Base-by-base conservation (phyloP, 2,329 filamentous ascomycete genomes). In the Pseudocercospora crystallina region DNA sequence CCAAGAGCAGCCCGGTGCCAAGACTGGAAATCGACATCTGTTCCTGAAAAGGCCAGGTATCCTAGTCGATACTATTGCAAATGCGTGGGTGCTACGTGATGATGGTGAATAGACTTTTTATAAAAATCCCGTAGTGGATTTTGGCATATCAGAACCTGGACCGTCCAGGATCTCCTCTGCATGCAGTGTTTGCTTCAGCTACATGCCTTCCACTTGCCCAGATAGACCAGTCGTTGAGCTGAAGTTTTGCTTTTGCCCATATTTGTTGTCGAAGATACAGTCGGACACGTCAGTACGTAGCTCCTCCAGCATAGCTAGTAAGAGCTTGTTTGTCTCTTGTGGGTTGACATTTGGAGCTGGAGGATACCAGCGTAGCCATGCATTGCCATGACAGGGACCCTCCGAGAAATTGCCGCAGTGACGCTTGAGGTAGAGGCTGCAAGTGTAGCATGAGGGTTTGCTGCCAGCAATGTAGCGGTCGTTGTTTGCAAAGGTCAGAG, bases 361-460 rank as follows among this genome's bases (percentile, higher is more conserved):
- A 8, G 46, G 46, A n/a, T 29, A n/a, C 49, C 49, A 52, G 14
- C 17, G 15, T 3, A 52, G 13, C 14, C 39, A 52, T 30, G 43
- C 49, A 20, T 37, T 43, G 11, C 43, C 49, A 38, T 42, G 40
- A 12, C 15, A 30, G 14, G 37, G 36, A 11, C 43, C 36, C 11
- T 14, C 11, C 5, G 20, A 15, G 38, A 47, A 47, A 9, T 43
- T 17, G n/a, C 36, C 37, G 8, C 38, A 36, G 39, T 47, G 49
- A 30, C 15, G 13, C 5, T 47, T 29, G 8, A 43, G 34, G 37
- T 47, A 52, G 10, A 43, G 13, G 8, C 29, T 40, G 13, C 43
- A 52, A 17, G 26, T 15, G 35, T 47, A 52, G 26, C 49, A 52
- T 13, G 49, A 52, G 9, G 49, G 43, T 17, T 52, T 52, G 36